Conservation (phyloP, 176 grass and related monocot species). For the Phyllostachys edulis region DNA sequence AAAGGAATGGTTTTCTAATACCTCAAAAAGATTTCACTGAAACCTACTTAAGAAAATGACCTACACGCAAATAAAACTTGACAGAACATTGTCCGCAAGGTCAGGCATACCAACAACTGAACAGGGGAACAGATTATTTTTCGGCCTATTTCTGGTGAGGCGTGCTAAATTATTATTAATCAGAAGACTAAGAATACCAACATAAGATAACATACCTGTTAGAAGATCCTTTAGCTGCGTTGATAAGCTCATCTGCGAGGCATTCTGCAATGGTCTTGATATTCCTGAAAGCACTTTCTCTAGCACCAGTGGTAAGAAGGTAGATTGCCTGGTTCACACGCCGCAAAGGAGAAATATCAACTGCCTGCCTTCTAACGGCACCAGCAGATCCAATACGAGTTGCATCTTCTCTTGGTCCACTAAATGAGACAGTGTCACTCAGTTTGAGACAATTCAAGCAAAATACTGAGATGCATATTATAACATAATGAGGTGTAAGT, state of each 20-base stretch:
- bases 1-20: not conserved
- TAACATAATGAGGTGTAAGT: not conserved
- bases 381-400: constrained; percentile 81
- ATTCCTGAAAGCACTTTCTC: constrained; percentile 78
- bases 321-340: constrained; percentile 82
- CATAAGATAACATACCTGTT: constrained; percentile 48
- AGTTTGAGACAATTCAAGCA: not conserved
- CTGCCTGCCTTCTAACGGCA: constrained; percentile 80
- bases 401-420: constrained; percentile 68
- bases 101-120: not conserved
- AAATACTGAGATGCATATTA: not conserved
- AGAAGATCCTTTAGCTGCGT: constrained; percentile 79
- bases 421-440: not conserved
- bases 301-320: constrained; percentile 74
- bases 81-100: not conserved
- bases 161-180: not conserved
- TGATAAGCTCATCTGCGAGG: constrained; percentile 68
- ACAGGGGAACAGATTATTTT: not conserved
- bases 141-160: not conserved
- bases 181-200: not conserved
- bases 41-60: not conserved
- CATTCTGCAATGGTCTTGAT: constrained; percentile 92
- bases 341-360: constrained; percentile 80
- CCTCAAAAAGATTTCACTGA: not conserved
- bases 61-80: not conserved